A percentile compares a stretch with the other conserved stretches of the same genome.
These are phyloP conservation scores for Beta corolliflora DNA, from an alignment of 179 eudicot genomes.

Conservation along the genomic window DNA sequence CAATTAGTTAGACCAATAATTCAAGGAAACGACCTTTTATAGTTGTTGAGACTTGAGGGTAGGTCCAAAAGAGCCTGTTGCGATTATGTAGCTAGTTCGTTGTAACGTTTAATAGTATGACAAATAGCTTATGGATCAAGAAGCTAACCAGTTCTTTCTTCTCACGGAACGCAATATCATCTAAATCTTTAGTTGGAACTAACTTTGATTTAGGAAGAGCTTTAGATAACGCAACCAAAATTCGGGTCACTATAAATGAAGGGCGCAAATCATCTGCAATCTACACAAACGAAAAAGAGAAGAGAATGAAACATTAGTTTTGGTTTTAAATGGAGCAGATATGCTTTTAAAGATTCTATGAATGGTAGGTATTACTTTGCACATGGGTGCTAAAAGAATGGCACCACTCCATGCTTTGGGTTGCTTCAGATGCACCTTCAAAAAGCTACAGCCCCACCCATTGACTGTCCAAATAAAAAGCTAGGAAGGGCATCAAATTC, in stretches of 20 bases:
- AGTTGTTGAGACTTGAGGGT: no score
- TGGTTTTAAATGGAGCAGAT: no score
- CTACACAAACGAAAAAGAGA: slow-evolving; percentile 40
- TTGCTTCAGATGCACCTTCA: slow-evolving; percentile 87
- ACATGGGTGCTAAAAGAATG: slow-evolving; percentile 93
- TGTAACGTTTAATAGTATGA: background rate
- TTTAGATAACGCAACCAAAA: slow-evolving; percentile 66
- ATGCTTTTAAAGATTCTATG: background rate
- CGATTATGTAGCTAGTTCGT: no score
- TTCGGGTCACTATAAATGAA: slow-evolving; percentile 55
- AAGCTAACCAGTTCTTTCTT: slow-evolving; percentile 67
- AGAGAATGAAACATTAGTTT: background rate
- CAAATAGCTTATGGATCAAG: background rate
- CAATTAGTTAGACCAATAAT: no score
- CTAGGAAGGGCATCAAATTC: slow-evolving; percentile 56
- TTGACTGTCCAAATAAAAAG: slow-evolving; percentile 83
- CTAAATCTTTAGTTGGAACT: slow-evolving; percentile 73
- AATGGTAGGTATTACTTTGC: slow-evolving; percentile 57
- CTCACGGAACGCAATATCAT: slow-evolving; percentile 73
- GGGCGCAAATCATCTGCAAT: slow-evolving; percentile 92
- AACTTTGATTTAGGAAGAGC: slow-evolving; percentile 72
- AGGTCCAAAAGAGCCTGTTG: no score
- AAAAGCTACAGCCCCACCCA: slow-evolving; percentile 97
- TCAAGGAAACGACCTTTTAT: no score
- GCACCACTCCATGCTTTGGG: slow-evolving; percentile 88